Base-by-base conservation (phyloP, 1,284 basidiomycete species). In the Apiotrichum domesticum region DNA sequence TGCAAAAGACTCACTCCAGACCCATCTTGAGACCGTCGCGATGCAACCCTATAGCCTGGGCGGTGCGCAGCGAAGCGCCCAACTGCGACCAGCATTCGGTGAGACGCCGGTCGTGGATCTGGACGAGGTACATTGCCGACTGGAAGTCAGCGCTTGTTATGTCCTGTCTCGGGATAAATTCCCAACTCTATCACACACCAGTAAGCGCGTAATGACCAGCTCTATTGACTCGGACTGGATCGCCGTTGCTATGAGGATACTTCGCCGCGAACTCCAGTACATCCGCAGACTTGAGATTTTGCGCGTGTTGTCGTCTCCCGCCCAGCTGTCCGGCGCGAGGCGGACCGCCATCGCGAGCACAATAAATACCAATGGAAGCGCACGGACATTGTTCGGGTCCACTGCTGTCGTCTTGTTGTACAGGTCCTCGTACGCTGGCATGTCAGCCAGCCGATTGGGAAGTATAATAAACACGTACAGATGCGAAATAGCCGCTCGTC, bases 41-140 rank as follows among this genome's bases (percentile, higher is more conserved):
- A 75, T 97, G 93, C 39, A 97, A 77, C 14, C 93, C 94, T 42
- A 97, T 84, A 1, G 93, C 93, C 71, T 96, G 93, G 10, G 93
- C 94, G 13, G 92, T 96, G 53, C 93, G 80, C 15, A 97, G 85
- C 42, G 91, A 91, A 1, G 90, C 91, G 48, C 93, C 93, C 10
- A 97, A 80, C 68, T 94, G 89, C 69, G 89, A 92, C 92, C 94
- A 97, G 69, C 90, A 93, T 77, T 96, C 93, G 5, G 75, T 77
- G 35, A 76, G 54, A 35, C 77, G 71, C 11, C 77, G 67, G 59
- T 78, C 77, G 53, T 78, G 77, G 32, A 78, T 73, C 51, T 94
- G 86, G 2, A 91, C 91, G 53, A 96, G 80, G 76, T 95, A 96
- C 53, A 94, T 85, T 29, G 91, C 88, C 61, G 88, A 90, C 90